Conservation (phyloP, 169 alveolate species). For the Cryptosporidium baileyi region DNA sequence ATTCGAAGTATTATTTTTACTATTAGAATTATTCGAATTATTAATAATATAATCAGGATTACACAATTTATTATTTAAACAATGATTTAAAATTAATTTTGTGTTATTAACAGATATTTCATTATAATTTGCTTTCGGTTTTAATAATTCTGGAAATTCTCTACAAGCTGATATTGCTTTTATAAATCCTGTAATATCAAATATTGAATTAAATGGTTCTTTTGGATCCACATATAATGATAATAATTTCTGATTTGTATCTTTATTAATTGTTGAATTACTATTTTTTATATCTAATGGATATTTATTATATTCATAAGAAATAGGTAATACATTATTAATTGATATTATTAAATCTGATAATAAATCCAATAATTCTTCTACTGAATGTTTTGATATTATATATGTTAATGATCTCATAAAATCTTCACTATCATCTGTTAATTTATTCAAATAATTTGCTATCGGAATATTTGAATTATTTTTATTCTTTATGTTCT, state of each 20-base stretch:
- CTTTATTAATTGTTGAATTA: neutral
- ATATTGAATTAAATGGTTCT: conserved; percentile 61
- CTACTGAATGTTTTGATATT: conserved; percentile 4
- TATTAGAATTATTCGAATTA: neutral
- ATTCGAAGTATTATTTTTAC: neutral
- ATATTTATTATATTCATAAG: neutral
- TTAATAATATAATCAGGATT: neutral
- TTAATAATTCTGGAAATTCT: conserved; percentile 36
- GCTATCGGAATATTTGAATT: neutral
- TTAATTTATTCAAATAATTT: neutral
- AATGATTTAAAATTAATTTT: conserved; percentile 12
- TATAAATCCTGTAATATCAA: conserved; percentile 21
- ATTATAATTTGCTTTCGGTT: conserved; percentile 32
- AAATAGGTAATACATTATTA: neutral
- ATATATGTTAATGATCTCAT: neutral
- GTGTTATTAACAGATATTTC: conserved; percentile 6
- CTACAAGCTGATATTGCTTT: conserved; percentile 38
- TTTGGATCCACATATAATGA: conserved; percentile 32
- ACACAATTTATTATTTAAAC: neutral
- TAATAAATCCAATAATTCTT: conserved; percentile 15
- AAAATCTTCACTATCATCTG: conserved; percentile 7
- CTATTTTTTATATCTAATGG: neutral
- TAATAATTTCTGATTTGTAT: neutral
- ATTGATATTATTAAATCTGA: conserved; percentile 11
- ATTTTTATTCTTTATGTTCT: conserved; percentile 2